Percentiles rank a stretch among this genome's conserved stretches.
These are phyloP conservation scores for Gossypium thurberi DNA, from an alignment of 345 rosid species.

Conservation along the genomic window DNA sequence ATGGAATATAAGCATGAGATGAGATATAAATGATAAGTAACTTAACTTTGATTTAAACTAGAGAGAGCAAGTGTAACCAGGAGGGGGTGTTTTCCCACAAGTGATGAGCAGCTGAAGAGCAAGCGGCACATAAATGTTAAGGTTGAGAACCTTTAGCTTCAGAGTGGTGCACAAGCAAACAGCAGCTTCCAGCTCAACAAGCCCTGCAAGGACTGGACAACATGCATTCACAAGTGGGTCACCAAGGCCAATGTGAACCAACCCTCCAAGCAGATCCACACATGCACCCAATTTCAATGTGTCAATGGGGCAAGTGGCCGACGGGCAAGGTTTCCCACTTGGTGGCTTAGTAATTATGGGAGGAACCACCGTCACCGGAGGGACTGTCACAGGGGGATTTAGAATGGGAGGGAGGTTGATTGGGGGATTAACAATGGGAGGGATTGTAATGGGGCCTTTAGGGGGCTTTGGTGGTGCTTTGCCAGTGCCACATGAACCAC, in stretches of 20 bases:
- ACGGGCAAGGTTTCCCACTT: conserved; percentile 15
- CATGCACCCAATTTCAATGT: conserved; percentile 84
- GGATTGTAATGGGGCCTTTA: conserved; percentile 11
- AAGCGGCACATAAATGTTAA: conserved; percentile 68
- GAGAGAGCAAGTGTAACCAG: conserved; percentile 89
- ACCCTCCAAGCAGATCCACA: conserved; percentile 87
- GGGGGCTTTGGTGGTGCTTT: conserved; percentile 29
- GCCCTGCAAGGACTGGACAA: conserved; percentile 76
- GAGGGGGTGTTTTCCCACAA: conserved; percentile 95
- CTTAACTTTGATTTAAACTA: conserved; percentile 28
- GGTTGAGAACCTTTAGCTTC: conserved; percentile 78
- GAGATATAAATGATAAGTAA: neutral
- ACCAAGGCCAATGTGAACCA: conserved; percentile 73
- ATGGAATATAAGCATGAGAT: neutral
- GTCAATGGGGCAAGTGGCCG: conserved; percentile 70
- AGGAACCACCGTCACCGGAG: conserved; percentile 26
- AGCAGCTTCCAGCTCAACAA: conserved; percentile 79
- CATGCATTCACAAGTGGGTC: conserved; percentile 75
- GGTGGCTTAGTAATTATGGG: conserved; percentile 23
- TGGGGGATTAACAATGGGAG: conserved; percentile 29
- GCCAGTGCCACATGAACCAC: conserved; percentile 60
- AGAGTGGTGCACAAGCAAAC: conserved; percentile 90
- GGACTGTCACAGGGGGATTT: neutral
- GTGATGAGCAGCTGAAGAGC: conserved; percentile 91
- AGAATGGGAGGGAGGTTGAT: no score